Evolutionary conservation across 2,329 filamentous ascomycete genomes (phyloP).

Genomic region (Scolecobasidium constrictum): DNA sequence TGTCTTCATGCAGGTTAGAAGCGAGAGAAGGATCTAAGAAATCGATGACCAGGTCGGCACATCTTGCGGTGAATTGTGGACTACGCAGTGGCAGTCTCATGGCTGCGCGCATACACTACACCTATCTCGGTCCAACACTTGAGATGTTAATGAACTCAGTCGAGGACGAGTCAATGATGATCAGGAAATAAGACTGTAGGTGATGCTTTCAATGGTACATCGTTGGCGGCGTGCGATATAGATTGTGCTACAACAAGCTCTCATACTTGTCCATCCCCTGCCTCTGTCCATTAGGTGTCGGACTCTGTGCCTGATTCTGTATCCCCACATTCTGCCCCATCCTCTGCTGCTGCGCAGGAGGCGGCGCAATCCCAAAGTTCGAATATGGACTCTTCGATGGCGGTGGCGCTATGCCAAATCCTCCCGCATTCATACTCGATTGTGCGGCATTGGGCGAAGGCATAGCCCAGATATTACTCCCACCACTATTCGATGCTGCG

Average conservation of each 20-base stretch:
- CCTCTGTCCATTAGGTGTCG: slow-evolving; percentile 22
- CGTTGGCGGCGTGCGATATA: too few species aligned
- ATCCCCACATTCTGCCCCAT: slow-evolving; percentile 10
- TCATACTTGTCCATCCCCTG: slow-evolving; percentile 57
- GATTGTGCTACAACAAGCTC: slow-evolving; percentile 44
- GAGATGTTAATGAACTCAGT: too few species aligned
- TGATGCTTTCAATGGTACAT: too few species aligned
- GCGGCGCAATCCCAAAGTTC: slow-evolving; percentile 27
- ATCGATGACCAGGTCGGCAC: too few species aligned
- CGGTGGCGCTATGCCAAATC: slow-evolving; percentile 44
- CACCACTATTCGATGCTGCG: background rate
- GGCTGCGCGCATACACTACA: too few species aligned
- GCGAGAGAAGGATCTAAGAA: too few species aligned
- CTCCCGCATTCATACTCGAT: background rate
- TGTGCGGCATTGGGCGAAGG: background rate
- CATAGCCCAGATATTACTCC: background rate
- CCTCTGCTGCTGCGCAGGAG: slow-evolving; percentile 15
- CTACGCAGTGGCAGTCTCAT: too few species aligned
- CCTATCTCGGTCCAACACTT: too few species aligned
- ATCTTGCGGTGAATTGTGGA: too few species aligned
- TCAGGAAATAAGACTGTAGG: too few species aligned
- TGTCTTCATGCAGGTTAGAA: too few species aligned
- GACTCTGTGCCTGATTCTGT: slow-evolving; percentile 16
- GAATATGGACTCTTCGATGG: slow-evolving; percentile 33
- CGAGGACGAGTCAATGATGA: too few species aligned